These are phyloP conservation scores for Camelina hispida DNA, from an alignment of 345 rosid genomes.

Conservation along the genomic window DNA sequence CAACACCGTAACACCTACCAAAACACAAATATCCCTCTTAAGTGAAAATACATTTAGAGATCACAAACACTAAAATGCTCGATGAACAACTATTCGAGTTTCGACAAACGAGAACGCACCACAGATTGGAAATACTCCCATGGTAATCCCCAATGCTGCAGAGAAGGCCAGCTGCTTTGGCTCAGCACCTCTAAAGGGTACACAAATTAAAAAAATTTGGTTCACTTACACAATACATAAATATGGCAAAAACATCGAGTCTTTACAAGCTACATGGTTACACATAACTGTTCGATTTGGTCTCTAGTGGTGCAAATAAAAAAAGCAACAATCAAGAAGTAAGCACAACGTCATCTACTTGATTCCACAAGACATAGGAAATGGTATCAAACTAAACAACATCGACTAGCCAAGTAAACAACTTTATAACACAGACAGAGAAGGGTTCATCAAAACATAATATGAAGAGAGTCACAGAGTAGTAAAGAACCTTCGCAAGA, in stretches of 20 bases:
- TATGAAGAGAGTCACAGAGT: background rate
- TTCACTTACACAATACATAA: background rate
- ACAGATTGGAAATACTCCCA: conserved; percentile 92
- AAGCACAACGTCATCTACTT: conserved; percentile 11
- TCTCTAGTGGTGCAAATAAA: background rate
- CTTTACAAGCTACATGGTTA: conserved; percentile 2
- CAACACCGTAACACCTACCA: conserved; percentile 81
- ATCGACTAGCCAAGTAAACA: conserved; percentile 8
- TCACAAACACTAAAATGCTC: conserved; percentile 3
- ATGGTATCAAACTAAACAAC: background rate
- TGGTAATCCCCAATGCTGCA: conserved; percentile 81
- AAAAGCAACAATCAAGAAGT: background rate
- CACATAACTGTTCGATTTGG: background rate
- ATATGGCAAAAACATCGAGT: background rate
- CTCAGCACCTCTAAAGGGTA: conserved; percentile 68
- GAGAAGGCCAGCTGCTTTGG: conserved; percentile 92
- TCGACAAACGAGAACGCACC: conserved; percentile 66
- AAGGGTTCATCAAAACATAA: background rate
- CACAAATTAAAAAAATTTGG: conserved; percentile 5
- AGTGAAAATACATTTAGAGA: background rate
- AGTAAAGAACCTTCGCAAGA: conserved; percentile 68
- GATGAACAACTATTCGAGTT: background rate
- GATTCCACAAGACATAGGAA: background rate
- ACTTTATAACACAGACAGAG: background rate
- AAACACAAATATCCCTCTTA: conserved; percentile 15